A percentile compares a stretch with the other conserved stretches of the same genome.
These are phyloP conservation scores for Nitzschia putrida DNA, from an alignment of 108 stramenopile genomes.

Conservation along the genomic window DNA sequence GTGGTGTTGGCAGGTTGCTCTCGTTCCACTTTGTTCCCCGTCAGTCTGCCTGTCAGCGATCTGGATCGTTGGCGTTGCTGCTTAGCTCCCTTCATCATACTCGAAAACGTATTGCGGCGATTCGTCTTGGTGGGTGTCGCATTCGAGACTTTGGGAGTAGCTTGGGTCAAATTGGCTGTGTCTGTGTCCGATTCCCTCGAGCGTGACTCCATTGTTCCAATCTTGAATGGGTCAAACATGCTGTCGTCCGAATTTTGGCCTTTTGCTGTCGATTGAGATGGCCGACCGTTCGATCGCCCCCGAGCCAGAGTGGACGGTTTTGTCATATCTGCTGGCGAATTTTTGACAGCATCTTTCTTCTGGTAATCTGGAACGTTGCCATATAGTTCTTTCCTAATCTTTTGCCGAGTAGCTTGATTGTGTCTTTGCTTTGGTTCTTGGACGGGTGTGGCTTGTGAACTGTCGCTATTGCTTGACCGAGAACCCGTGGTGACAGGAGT, in stretches of 20 bases:
- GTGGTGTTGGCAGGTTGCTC: too few relatives aligned
- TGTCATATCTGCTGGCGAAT: too few relatives aligned
- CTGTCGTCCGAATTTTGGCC: not conserved
- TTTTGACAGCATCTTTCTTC: too few relatives aligned
- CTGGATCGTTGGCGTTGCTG: not conserved
- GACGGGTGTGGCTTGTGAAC: not conserved
- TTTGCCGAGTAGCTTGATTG: not conserved
- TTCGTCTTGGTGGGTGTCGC: not conserved
- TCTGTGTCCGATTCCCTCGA: not conserved
- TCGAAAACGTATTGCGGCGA: not conserved
- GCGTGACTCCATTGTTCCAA: not conserved
- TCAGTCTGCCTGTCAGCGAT: not conserved
- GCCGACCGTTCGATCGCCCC: too few relatives aligned
- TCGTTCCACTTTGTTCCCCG: too few relatives aligned
- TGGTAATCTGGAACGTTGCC: not conserved
- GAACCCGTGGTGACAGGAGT: slow-evolving; percentile 9
- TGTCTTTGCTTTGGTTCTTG: not conserved
- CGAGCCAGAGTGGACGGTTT: too few relatives aligned
- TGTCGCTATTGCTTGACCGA: slow-evolving; percentile 7
- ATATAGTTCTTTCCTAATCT: slow-evolving; percentile 9
- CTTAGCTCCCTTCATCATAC: not conserved
- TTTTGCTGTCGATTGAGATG: not conserved
- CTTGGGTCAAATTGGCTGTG: not conserved
- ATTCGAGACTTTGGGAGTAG: slow-evolving; percentile 8
- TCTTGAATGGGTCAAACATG: slow-evolving; percentile 1